Conservation (phyloP, 306 rosid species). For the Lathyrus tuberosus region DNA sequence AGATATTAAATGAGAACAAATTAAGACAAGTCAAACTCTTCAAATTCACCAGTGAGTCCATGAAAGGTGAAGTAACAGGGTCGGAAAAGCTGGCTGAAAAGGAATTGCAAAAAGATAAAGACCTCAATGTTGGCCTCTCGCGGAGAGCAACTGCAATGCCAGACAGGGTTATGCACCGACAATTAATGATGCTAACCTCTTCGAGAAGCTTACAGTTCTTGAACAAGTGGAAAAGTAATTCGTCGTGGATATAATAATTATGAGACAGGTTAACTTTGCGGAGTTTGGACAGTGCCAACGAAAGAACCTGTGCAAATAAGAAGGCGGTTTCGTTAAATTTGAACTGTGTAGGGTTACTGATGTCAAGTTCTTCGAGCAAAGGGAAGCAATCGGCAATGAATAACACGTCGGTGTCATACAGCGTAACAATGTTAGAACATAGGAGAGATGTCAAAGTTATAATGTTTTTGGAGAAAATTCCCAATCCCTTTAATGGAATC, state of each 20-base stretch:
- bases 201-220: constrained; percentile 45
- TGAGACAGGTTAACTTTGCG: constrained; percentile 64
- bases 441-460: not conserved
- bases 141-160: constrained; percentile 51
- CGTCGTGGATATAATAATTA: constrained; percentile 43
- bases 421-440: constrained; percentile 38
- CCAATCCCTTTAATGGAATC: constrained; percentile 47
- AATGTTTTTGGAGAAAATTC: constrained; percentile 14
- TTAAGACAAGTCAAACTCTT: constrained; percentile 48
- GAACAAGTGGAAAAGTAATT: constrained; percentile 43
- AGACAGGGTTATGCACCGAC: constrained; percentile 38
- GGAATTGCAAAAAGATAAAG: constrained; percentile 23
- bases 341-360: constrained; percentile 45
- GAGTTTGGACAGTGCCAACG: constrained; percentile 44
- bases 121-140: constrained; percentile 47
- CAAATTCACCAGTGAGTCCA: constrained; percentile 35
- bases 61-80: not conserved
- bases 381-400: constrained; percentile 51
- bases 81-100: no score
- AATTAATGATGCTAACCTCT: constrained; percentile 40
- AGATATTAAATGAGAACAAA: constrained; percentile 38
- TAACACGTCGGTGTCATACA: constrained; percentile 36
- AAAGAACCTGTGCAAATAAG: constrained; percentile 31
- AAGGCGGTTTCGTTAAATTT: not conserved
- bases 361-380: constrained; percentile 58